phyloP scores from a whole-genome alignment of 164 flowering plant genomes.

The Stephania japonica region DNA sequence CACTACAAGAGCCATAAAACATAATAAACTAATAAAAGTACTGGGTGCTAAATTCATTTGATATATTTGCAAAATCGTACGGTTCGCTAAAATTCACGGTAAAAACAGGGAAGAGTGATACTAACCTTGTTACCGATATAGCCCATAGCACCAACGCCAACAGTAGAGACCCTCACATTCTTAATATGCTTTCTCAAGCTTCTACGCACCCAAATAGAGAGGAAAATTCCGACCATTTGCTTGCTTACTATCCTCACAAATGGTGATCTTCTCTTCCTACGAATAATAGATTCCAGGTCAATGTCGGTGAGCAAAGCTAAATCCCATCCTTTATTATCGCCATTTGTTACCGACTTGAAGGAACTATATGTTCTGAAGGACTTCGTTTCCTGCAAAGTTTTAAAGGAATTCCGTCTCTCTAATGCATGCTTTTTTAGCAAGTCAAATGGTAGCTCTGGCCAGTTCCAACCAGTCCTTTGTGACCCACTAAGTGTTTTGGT shows the following conservation, averaged over 20 bases:
- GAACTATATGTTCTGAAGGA: conserved; percentile 46
- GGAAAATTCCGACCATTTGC: conserved; percentile 95
- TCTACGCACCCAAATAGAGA: conserved; percentile 89
- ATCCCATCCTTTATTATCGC: conserved; percentile 24
- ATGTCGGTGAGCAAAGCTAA: conserved; percentile 41
- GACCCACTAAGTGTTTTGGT: conserved; percentile 54
- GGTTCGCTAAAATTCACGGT: not conserved
- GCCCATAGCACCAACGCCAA: conserved; percentile 98
- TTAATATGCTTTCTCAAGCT: conserved; percentile 75
- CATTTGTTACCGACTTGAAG: conserved; percentile 43
- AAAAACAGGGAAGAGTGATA: not conserved
- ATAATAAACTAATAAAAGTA: not conserved
- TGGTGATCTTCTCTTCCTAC: conserved; percentile 54
- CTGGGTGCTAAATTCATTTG: not conserved
- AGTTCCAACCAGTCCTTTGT: conserved; percentile 73
- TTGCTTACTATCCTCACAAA: conserved; percentile 88
- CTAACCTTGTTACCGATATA: conserved; percentile 92
- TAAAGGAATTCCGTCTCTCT: conserved; percentile 56
- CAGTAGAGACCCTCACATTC: conserved; percentile 79
- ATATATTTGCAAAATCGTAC: not conserved
- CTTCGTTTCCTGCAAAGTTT: conserved; percentile 51
- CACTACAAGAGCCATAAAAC: not conserved
- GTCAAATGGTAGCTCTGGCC: conserved; percentile 87
- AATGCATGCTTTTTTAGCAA: conserved; percentile 49
- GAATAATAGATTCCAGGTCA: conserved; percentile 60